Evolutionary conservation across 805 yeast species (phyloP).

Genomic region (Tetrapisispora nanseiensis): DNA sequence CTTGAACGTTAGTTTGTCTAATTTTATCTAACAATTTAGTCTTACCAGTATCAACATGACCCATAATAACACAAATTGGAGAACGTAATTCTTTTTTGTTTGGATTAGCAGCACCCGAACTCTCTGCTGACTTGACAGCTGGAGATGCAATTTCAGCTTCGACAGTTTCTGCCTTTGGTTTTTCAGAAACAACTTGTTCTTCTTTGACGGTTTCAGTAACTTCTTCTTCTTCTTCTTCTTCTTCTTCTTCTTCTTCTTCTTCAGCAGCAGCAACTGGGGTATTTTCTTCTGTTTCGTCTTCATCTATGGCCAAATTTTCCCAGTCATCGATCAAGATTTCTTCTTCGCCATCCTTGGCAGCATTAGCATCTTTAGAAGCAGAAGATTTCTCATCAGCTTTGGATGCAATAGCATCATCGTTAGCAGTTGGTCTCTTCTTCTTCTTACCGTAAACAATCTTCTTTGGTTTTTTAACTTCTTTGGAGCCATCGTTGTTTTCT

Average conservation of each 20-base stretch:
- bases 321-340: constrained; percentile 72
- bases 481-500: constrained; percentile 8
- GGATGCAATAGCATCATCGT: constrained; percentile 20
- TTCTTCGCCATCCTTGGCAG: constrained; percentile 32
- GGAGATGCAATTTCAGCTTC: constrained; percentile 19
- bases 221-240: constrained; percentile 26
- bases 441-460: constrained; percentile 67
- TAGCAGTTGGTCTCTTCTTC: constrained; percentile 39
- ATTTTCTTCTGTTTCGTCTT: constrained; percentile 35
- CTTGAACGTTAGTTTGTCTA: constrained; percentile 98
- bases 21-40: constrained; percentile 93
- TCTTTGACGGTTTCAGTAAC: constrained; percentile 20
- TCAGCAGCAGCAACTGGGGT: constrained; percentile 11
- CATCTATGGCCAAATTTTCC: constrained; percentile 63
- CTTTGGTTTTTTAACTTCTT: constrained; percentile 41
- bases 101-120: constrained; percentile 17
- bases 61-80: constrained; percentile 97
- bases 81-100: constrained; percentile 68
- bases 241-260: constrained; percentile 21
- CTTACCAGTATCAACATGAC: constrained; percentile 99
- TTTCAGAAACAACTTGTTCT: no score
- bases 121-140: constrained; percentile 6
- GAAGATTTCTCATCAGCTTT: constrained; percentile 9
- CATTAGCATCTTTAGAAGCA: constrained; percentile 19
- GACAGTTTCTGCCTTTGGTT: constrained; percentile 22